phyloP scores from a whole-genome alignment of 805 yeast species.

The Pichia heedii region DNA sequence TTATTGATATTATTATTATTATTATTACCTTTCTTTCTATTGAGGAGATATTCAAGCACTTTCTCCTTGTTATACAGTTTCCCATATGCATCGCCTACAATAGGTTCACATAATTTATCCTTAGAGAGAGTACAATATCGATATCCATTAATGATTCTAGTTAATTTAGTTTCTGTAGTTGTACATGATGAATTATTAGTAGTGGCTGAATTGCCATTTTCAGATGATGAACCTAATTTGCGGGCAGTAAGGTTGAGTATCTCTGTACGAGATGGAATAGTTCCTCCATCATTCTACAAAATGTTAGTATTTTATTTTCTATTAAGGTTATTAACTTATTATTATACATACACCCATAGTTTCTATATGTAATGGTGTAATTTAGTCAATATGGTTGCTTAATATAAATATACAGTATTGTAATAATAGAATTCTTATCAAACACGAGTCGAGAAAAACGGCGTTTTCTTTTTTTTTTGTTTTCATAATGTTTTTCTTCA shows the following conservation, averaged over 20 bases:
- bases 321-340: no score
- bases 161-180: not conserved
- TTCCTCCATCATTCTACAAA: constrained; percentile 6
- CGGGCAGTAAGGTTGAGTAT: constrained; percentile 1
- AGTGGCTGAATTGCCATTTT: no score
- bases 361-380: no score
- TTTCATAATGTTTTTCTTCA: no score
- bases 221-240: not conserved
- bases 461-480: no score
- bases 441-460: no score
- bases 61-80: constrained; percentile 54
- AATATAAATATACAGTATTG: no score
- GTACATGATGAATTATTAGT: no score
- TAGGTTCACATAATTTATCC: constrained; percentile 36
- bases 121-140: constrained; percentile 39
- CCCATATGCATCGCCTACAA: constrained; percentile 67
- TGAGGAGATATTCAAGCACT: constrained; percentile 42
- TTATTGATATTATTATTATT: not conserved
- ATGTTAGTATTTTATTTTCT: not conserved
- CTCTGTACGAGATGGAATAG: constrained; percentile 2
- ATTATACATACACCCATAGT: no score
- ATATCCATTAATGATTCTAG: constrained; percentile 27
- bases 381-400: no score
- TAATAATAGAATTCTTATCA: no score
- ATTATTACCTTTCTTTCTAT: constrained; percentile 10